Evolutionary conservation across 225 moss, liverwort and hornwort genomes (phyloP).

Genomic region (Antitrichia curtipendula): DNA sequence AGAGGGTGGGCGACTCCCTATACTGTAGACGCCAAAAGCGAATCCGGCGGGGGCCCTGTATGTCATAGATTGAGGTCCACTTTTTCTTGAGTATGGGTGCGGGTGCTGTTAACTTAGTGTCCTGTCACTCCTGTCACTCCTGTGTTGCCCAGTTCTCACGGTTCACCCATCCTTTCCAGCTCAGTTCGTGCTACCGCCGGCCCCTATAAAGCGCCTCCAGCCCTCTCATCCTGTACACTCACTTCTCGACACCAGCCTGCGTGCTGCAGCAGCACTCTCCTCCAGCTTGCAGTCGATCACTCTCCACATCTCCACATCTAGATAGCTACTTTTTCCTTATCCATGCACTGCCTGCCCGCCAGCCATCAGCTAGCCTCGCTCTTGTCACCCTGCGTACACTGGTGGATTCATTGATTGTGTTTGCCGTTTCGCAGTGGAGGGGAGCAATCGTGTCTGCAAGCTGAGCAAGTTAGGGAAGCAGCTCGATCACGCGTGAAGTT

Average conservation of each 20-base stretch:
- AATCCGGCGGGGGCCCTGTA: not conserved
- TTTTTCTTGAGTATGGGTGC: not conserved
- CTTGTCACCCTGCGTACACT: not conserved
- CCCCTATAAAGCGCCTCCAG: not conserved
- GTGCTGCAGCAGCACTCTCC: not conserved
- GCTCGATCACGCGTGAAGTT: not conserved
- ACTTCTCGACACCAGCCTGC: not conserved
- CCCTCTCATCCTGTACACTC: not conserved
- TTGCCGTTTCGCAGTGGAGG: not conserved
- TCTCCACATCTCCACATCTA: not conserved
- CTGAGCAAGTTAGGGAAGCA: not conserved
- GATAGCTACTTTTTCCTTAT: not conserved
- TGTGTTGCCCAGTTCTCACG: not conserved
- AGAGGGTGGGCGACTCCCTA: accelerated
- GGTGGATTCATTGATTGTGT: not conserved
- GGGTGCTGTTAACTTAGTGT: not conserved
- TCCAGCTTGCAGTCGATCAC: not conserved
- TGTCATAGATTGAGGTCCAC: not conserved
- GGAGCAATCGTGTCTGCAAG: not conserved
- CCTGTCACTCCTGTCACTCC: not conserved
- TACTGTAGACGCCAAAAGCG: not conserved
- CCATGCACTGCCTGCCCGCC: not conserved
- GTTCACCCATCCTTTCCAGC: not conserved
- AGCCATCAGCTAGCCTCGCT: not conserved
- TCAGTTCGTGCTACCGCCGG: not conserved